These are phyloP conservation scores for Moniliophthora roreri DNA, from an alignment of 1,284 basidiomycete species.

Conservation along the genomic window DNA sequence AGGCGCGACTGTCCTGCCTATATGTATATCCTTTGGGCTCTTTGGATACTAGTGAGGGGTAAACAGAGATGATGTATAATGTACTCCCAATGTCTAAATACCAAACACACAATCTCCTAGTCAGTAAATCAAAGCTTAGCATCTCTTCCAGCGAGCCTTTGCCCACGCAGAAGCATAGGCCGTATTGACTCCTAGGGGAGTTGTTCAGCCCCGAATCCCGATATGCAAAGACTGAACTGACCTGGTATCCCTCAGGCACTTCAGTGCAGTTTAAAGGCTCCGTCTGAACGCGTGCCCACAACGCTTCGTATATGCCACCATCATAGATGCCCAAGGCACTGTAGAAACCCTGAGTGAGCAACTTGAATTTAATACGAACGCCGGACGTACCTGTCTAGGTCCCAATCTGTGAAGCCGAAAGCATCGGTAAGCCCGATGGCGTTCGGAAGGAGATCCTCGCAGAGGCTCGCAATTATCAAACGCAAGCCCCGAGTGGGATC, in stretches of 20 bases:
- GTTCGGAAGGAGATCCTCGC: slow-evolving; percentile 60
- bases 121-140: too few species aligned
- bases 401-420: slow-evolving; percentile 79
- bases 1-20: too few species aligned
- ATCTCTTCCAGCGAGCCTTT: slow-evolving; percentile 25
- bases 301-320: slow-evolving; percentile 67
- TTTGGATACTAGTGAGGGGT: too few species aligned
- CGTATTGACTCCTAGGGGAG: slow-evolving; percentile 50
- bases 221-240: slow-evolving; percentile 23
- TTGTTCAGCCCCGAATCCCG: slow-evolving; percentile 6
- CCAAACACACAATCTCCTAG: too few species aligned
- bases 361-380: too few species aligned
- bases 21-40: too few species aligned
- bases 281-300: slow-evolving; percentile 63
- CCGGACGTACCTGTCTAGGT: slow-evolving; percentile 68
- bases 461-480: slow-evolving; percentile 48
- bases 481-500: slow-evolving; percentile 57
- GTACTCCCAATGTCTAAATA: too few species aligned
- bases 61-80: too few species aligned
- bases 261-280: slow-evolving; percentile 65
- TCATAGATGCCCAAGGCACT: slow-evolving; percentile 66
- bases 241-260: slow-evolving; percentile 54
- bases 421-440: slow-evolving; percentile 72
- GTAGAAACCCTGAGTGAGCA: slow-evolving; percentile 6
- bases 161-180: slow-evolving; percentile 48